A percentile compares a stretch with the other conserved stretches of the same genome.
These are phyloP conservation scores for Mycena indigotica DNA, from an alignment of 768 basidiomycete species.

Conservation along the genomic window DNA sequence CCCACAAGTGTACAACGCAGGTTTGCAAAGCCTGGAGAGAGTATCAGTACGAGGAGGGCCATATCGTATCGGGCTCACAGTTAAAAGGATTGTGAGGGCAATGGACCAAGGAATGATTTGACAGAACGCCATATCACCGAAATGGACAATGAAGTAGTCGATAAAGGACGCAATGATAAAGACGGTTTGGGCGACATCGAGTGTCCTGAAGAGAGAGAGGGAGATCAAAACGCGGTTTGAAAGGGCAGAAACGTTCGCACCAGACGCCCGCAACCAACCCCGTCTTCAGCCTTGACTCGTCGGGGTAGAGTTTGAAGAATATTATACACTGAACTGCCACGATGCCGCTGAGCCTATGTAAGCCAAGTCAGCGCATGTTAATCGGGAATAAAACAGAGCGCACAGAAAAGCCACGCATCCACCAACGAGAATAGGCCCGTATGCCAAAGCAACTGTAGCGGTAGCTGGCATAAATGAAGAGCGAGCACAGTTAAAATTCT, in stretches of 20 bases:
- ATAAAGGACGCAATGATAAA: slow-evolving; percentile 26
- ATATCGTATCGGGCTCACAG: slow-evolving; percentile 1
- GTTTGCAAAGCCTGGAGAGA: slow-evolving; percentile 29
- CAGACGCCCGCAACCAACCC: slow-evolving; percentile 15
- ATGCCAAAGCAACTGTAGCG: slow-evolving; percentile 6
- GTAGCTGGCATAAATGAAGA: not conserved
- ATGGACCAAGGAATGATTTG: slow-evolving; percentile 26
- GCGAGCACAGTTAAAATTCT: not conserved
- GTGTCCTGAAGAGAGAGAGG: slow-evolving; percentile 10
- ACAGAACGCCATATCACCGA: slow-evolving; percentile 13
- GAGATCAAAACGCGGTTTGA: not conserved
- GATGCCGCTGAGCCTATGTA: slow-evolving; percentile 28
- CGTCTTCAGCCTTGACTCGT: slow-evolving; percentile 22
- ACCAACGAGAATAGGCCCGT: slow-evolving; percentile 27
- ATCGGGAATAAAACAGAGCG: not conserved
- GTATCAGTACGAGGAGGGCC: no score
- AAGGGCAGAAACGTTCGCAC: slow-evolving; percentile 8
- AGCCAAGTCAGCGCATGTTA: not conserved
- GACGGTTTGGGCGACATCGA: slow-evolving; percentile 26
- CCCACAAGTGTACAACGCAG: slow-evolving; percentile 30
- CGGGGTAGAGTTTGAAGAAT: slow-evolving; percentile 30
- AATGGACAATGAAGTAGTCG: slow-evolving; percentile 27
- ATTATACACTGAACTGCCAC: slow-evolving; percentile 28
- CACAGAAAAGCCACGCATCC: slow-evolving; percentile 28
- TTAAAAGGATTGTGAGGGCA: slow-evolving; percentile 16